Percentiles rank a stretch among this genome's conserved stretches.
phyloP scores from a whole-genome alignment of 176 grass and related monocot genomes.

The Oryza punctata region DNA sequence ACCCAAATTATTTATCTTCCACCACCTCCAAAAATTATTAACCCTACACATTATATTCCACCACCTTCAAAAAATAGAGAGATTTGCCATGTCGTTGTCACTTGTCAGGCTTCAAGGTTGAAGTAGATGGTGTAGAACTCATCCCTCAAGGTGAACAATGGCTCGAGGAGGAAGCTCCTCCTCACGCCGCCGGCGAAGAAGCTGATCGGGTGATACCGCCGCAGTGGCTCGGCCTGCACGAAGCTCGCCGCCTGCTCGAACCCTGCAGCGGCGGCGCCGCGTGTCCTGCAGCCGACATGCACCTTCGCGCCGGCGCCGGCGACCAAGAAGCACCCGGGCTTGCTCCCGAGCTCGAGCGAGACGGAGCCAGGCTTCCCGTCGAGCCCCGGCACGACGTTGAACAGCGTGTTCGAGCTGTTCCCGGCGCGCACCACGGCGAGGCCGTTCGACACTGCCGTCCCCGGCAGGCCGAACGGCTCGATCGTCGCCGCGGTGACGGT shows the following conservation, averaged over 20 bases:
- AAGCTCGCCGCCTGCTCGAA: conserved; percentile 74
- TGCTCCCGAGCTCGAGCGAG: conserved; percentile 61
- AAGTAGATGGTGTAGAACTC: conserved; percentile 91
- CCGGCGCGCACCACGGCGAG: conserved; percentile 48
- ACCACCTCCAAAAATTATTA: conserved; percentile 6
- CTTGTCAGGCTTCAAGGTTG: conserved; percentile 60
- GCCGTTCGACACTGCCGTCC: conserved; percentile 59
- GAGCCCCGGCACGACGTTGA: conserved; percentile 57
- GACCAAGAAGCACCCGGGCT: conserved; percentile 68
- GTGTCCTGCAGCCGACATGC: conserved; percentile 43
- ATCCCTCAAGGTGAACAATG: conserved; percentile 76
- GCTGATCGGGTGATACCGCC: conserved; percentile 71
- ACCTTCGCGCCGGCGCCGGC: conserved; percentile 42
- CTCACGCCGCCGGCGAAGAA: conserved; percentile 62
- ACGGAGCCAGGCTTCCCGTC: conserved; percentile 46
- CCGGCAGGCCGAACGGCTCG: conserved; percentile 75
- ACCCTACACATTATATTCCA: background rate
- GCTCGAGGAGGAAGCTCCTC: conserved; percentile 80
- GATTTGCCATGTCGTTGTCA: background rate
- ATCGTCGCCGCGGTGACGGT: conserved; percentile 31
- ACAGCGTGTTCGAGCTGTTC: conserved; percentile 16
- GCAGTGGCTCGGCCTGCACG: conserved; percentile 38
- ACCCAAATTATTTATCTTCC: background rate
- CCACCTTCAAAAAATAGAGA: background rate
- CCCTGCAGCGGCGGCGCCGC: too few relatives aligned